Base-by-base conservation (phyloP, 1,139 yeast genomes). In the Blastobotrys indianensis region DNA sequence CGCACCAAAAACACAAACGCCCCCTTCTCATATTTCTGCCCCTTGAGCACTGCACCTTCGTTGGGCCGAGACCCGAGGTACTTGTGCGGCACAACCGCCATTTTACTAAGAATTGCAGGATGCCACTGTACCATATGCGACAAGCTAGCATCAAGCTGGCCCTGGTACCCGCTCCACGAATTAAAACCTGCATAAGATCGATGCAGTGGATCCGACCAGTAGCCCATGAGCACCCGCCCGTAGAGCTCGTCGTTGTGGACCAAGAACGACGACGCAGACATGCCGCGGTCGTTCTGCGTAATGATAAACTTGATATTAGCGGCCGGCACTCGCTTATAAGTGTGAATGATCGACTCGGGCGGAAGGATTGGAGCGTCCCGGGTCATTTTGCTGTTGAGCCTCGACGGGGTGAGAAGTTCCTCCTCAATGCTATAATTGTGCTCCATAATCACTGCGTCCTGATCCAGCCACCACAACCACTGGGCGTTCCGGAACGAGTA, bases 101-200 rank as follows among this genome's bases (percentile, higher is more conserved):
- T 74, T 56, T 79, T 80, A 45, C 84, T 75, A 56, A 87, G 72
- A 31, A 85, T 66, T 36, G 76, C 78, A n/a, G 95, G 95, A 61
- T 87, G 96, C 96, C 95, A 87, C 64, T 86, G 95, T 52, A 86
- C 71, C 46, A 85, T 73, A 62, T 87, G 96, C 3, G 87, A 76
- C 37, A 86, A 59, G 1, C 87, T 82, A 12, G 66, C 63, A 44
- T 64, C 66, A 17, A 58, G 45, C 17, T 59, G 60, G 13, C 66
- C 62, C 44, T 58, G 55, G 20, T 79, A 74, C 49, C 80, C 82
- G 3, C 81, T 77, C 20, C 77, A 51, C 60, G 69, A 42, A n/a
- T 78, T 77, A 66, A 84, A 83, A 61, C 78, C 80, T 17, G 70
- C 73, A 63, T 84, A 87, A 43, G 74, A 72, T 60, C 81, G 74